A percentile compares a stretch with the other conserved stretches of the same genome.
Evolutionary conservation across 2,329 filamentous ascomycete species (phyloP).

Genomic region (Elsinoe ampelina): DNA sequence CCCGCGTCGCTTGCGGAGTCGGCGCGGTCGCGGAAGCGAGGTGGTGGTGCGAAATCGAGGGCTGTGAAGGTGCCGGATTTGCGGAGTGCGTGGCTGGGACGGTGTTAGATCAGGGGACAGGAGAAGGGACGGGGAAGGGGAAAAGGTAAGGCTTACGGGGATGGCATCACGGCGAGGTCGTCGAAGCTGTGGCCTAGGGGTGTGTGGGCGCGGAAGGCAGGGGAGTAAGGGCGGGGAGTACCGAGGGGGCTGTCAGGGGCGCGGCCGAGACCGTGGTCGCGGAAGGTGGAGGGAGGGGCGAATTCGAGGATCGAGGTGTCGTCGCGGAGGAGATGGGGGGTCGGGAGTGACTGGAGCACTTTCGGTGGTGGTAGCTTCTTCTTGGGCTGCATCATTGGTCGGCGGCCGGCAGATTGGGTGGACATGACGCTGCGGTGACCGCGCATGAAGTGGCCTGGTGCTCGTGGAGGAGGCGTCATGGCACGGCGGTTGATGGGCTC

Average conservation of each 20-base stretch:
- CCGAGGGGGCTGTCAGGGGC: conserved; percentile 51
- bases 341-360: conserved; percentile 67
- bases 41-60: conserved; percentile 72
- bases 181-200: conserved; percentile 78
- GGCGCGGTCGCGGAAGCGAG: conserved; percentile 58
- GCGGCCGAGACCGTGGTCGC: conserved; percentile 59
- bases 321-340: conserved; percentile 74
- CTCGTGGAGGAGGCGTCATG: conserved; percentile 84
- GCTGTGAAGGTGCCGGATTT: conserved; percentile 71
- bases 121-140: conserved; percentile 24
- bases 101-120: conserved; percentile 22
- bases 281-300: conserved; percentile 58
- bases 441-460: conserved; percentile 44
- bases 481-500: conserved; percentile 79
- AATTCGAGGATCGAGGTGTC: conserved; percentile 65
- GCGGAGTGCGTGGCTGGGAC: conserved; percentile 56
- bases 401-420: conserved; percentile 31
- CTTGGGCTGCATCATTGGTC: conserved; percentile 34
- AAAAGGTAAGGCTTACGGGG: conserved; percentile 59
- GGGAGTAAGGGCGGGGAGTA: conserved; percentile 58
- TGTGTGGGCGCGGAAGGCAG: conserved; percentile 62
- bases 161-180: conserved; percentile 74
- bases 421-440: conserved; percentile 40
- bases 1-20: conserved; percentile 37
- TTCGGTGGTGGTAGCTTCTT: conserved; percentile 62